Base-by-base conservation (phyloP, 371 early-diverging fungal species). In the Mortierella sp. region DNA sequence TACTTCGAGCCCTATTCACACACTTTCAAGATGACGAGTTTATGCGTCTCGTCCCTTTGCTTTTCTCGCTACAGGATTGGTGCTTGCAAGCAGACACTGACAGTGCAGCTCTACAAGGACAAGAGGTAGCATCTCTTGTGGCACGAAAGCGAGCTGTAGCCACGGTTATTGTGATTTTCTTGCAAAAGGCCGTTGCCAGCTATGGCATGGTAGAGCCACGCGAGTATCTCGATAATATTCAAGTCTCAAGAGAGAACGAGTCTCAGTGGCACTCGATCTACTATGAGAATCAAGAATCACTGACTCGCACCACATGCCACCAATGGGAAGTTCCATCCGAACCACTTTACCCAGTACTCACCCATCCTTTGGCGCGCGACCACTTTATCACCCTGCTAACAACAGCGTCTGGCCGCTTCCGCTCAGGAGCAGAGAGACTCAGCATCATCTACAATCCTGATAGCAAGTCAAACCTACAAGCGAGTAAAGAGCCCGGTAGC, bases 31-130 rank as follows among this genome's bases (percentile, higher is more conserved):
- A 84, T 12, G 91, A 90, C 58, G 92, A 88, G 29, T 84, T 92
- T 17, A 87, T 90, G 73, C 83, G 87, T 12, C 87, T 88, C 0
- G 75, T 91, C 0, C 93, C 93, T 2, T 75, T 95, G 7, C 62
- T 93, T 0, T 92, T 93, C 75, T 85, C 88, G 42, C 67, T 92
- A 28, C 91, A 91, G 78, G 85, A 83, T 82, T 64, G 76, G 74
- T 72, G 73, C 40, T 45, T 75, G 56, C 59, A 73, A 35, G 61
- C 59, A 28, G 47, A 34, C 15, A 19, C 55, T 2, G 63, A 54
- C 13, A 35, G 23, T 8, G 10, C 19, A 47, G 12, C 22, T 34
- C 22, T 51, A 2, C 43, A 35, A 15, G 83, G 76, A 0, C 76
- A 86, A 32, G 64, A 82, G 12, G 8, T 31, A 6, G 19, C 37